Percentiles rank a stretch among this genome's conserved stretches.
Conservation (phyloP, 345 rosid species). For the Balakata baccata region DNA sequence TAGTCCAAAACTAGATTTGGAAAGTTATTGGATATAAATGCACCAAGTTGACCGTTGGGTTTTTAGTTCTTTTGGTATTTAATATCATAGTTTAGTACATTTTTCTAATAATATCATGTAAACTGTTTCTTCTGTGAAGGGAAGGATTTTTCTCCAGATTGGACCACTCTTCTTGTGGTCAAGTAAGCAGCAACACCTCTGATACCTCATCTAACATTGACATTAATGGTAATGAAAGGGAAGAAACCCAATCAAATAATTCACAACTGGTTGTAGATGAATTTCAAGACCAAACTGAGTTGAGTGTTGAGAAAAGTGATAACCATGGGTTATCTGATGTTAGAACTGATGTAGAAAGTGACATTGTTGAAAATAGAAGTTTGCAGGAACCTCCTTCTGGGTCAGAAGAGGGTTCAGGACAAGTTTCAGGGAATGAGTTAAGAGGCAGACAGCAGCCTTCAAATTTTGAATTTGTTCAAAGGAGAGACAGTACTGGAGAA, state of each 20-base stretch:
- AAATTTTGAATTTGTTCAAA: slow-evolving; percentile 29
- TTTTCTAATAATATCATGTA: slow-evolving; percentile 9
- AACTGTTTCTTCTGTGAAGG: slow-evolving; percentile 42
- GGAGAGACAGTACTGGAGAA: slow-evolving; percentile 36
- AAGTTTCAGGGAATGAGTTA: slow-evolving; percentile 37
- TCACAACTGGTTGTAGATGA: slow-evolving; percentile 28
- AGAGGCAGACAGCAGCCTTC: slow-evolving; percentile 35
- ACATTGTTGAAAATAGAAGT: slow-evolving; percentile 31
- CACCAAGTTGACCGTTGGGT: background rate
- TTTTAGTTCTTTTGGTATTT: background rate
- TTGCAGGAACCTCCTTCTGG: slow-evolving; percentile 38
- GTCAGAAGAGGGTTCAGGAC: slow-evolving; percentile 46
- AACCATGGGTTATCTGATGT: slow-evolving; percentile 30
- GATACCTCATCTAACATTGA: slow-evolving; percentile 59
- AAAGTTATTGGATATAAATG: background rate
- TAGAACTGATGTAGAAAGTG: slow-evolving; percentile 37
- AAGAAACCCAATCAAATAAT: slow-evolving; percentile 38
- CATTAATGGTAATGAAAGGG: slow-evolving; percentile 40
- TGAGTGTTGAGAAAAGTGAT: slow-evolving; percentile 30
- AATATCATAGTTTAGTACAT: background rate
- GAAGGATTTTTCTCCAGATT: slow-evolving; percentile 77
- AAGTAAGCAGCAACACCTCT: slow-evolving; percentile 51
- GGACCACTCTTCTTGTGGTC: slow-evolving; percentile 54
- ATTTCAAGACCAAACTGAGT: slow-evolving; percentile 36
- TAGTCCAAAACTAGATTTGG: background rate